Conservation (phyloP, 106 monocot genomes). For the Alisma plantagoaquatica region DNA sequence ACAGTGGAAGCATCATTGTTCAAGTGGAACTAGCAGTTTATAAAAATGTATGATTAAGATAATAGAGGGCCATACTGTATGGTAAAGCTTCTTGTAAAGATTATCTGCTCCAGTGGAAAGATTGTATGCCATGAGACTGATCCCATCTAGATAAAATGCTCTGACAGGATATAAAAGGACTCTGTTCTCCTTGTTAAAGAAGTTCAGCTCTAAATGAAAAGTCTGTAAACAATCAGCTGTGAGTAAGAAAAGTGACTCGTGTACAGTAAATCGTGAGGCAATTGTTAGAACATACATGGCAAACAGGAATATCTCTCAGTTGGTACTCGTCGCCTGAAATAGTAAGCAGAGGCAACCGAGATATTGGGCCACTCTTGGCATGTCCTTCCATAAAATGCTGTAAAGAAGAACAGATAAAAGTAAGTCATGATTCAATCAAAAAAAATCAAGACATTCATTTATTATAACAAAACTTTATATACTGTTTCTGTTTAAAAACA, state of each 20-base stretch:
- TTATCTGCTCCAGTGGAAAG: conserved; percentile 76
- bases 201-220: conserved; percentile 92
- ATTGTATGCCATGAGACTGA: conserved; percentile 94
- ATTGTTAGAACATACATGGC: conserved; percentile 39
- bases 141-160: conserved; percentile 91
- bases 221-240: conserved; percentile 34
- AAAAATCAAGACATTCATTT: no score
- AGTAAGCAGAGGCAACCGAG: conserved; percentile 79
- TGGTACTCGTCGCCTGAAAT: conserved; percentile 56
- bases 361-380: conserved; percentile 88
- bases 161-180: conserved; percentile 77
- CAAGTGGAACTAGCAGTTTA: not conserved
- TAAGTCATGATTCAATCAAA: no score
- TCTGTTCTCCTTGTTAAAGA: conserved; percentile 92
- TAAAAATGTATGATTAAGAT: not conserved
- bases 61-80: conserved; percentile 37
- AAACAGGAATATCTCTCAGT: conserved; percentile 85
- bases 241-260: not conserved
- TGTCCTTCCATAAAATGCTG: conserved; percentile 99
- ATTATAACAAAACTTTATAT: no score
- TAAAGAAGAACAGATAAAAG: no score
- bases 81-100: conserved; percentile 86
- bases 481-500: no score
- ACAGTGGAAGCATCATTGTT: not conserved
- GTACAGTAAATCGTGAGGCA: not conserved